Evolutionary conservation across 768 basidiomycete genomes (phyloP).

Genomic region (Lactarius deliciosus): DNA sequence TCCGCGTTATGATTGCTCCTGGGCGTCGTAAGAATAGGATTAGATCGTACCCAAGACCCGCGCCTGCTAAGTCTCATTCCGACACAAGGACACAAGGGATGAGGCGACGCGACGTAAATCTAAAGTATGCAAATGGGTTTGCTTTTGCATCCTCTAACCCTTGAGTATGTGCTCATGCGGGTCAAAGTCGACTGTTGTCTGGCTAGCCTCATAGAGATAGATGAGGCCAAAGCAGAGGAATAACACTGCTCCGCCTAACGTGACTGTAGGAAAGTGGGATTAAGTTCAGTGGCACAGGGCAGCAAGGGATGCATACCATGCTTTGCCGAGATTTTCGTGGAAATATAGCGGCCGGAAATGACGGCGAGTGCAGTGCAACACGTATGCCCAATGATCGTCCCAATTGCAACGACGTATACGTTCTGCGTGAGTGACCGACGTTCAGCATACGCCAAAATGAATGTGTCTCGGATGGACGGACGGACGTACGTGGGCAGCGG

Average conservation of each 20-base stretch:
- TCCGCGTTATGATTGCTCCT: not conserved
- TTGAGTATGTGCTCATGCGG: slow-evolving; percentile 27
- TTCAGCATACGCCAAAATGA: slow-evolving; percentile 22
- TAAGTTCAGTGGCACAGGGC: not conserved
- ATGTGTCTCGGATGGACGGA: slow-evolving; percentile 37
- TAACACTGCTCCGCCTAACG: slow-evolving; percentile 27
- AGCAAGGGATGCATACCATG: slow-evolving; percentile 57
- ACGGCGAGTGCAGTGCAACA: slow-evolving; percentile 89
- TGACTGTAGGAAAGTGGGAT: slow-evolving; percentile 22
- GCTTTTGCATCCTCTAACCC: slow-evolving; percentile 16
- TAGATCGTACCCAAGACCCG: not conserved
- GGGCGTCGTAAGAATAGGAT: not conserved
- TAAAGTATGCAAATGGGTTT: not conserved
- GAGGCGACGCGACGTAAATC: not conserved
- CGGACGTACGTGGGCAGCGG: slow-evolving; percentile 79
- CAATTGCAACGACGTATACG: slow-evolving; percentile 85
- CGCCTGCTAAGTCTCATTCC: not conserved
- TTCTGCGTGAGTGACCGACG: slow-evolving; percentile 52
- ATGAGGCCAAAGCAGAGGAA: slow-evolving; percentile 29
- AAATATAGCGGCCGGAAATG: slow-evolving; percentile 88
- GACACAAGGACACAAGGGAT: not conserved
- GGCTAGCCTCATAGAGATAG: slow-evolving; percentile 27
- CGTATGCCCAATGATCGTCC: slow-evolving; percentile 86
- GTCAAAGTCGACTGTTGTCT: slow-evolving; percentile 21
- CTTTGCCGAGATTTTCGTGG: slow-evolving; percentile 93